These are phyloP conservation scores for Clavulina sp. DNA, from an alignment of 768 basidiomycete genomes.

Conservation along the genomic window DNA sequence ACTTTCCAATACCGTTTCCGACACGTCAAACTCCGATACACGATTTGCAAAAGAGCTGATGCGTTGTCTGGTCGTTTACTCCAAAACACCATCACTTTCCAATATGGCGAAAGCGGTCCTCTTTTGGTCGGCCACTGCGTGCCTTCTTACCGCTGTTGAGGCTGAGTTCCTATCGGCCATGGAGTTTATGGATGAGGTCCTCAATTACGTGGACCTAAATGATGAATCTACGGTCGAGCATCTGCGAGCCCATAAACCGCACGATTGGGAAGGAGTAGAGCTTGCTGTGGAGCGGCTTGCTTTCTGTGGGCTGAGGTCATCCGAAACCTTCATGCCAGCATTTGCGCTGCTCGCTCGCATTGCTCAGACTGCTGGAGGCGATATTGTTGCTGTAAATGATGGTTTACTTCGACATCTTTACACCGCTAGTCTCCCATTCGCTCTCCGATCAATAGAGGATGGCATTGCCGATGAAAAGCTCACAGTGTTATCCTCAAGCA, in stretches of 20 bases:
- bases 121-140: slow-evolving; percentile 75
- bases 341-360: slow-evolving; percentile 51
- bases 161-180: slow-evolving; percentile 56
- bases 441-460: slow-evolving; percentile 56
- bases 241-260: slow-evolving; percentile 49
- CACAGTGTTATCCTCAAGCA: slow-evolving; percentile 52
- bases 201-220: slow-evolving; percentile 53
- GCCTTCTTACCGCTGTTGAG: slow-evolving; percentile 68
- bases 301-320: slow-evolving; percentile 64
- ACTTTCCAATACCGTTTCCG: slow-evolving; percentile 68
- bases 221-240: slow-evolving; percentile 49
- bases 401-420: slow-evolving; percentile 70
- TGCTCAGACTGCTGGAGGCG: slow-evolving; percentile 38
- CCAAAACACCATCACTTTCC: slow-evolving; percentile 38
- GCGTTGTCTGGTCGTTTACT: slow-evolving; percentile 49
- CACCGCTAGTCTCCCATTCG: slow-evolving; percentile 72
- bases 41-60: slow-evolving; percentile 72
- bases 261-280: slow-evolving; percentile 45
- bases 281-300: slow-evolving; percentile 52
- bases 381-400: slow-evolving; percentile 51
- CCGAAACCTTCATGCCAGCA: slow-evolving; percentile 44
- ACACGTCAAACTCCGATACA: slow-evolving; percentile 58
- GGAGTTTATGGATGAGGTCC: slow-evolving; percentile 42
- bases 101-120: slow-evolving; percentile 54
- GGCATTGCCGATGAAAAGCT: slow-evolving; percentile 42